phyloP scores from a whole-genome alignment of 2,329 filamentous ascomycete species.

The Chrysosphaeria jannelii region DNA sequence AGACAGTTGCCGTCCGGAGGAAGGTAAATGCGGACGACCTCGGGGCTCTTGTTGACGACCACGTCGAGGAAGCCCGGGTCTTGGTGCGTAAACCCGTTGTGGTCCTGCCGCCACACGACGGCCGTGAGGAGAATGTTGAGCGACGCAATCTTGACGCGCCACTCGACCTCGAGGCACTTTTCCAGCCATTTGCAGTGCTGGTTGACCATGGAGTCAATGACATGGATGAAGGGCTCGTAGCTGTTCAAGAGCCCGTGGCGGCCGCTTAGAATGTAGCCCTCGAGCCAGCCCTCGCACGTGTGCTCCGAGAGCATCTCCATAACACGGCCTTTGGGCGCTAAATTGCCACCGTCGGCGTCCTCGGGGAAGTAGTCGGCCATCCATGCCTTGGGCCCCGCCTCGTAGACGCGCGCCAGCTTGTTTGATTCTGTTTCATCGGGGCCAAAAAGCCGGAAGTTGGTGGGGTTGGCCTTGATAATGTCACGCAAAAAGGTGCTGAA shows the following conservation, averaged over 20 bases:
- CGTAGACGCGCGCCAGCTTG: conserved; percentile 42
- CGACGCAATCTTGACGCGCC: conserved; percentile 42
- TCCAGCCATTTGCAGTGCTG: conserved; percentile 67
- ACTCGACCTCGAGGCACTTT: conserved; percentile 52
- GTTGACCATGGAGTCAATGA: conserved; percentile 66
- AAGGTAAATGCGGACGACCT: conserved; percentile 54
- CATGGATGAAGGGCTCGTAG: conserved; percentile 59
- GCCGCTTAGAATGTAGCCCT: conserved; percentile 48
- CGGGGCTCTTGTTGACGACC: conserved; percentile 49
- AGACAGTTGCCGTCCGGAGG: conserved; percentile 56
- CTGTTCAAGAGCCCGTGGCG: conserved; percentile 50
- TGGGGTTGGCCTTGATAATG: conserved; percentile 30
- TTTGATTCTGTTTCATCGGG: conserved; percentile 63
- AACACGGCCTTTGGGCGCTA: conserved; percentile 35
- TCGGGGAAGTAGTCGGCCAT: conserved; percentile 52
- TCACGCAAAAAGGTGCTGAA: conserved; percentile 38
- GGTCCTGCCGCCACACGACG: conserved; percentile 57
- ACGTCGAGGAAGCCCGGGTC: conserved; percentile 48
- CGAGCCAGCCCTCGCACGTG: conserved; percentile 51
- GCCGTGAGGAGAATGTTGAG: conserved; percentile 55
- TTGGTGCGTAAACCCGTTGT: conserved; percentile 62
- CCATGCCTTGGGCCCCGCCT: conserved; percentile 53
- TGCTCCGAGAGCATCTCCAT: conserved; percentile 73
- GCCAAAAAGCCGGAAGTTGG: conserved; percentile 45
- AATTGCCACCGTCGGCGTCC: conserved; percentile 43